These are phyloP conservation scores for Boletus eberwhitei DNA, from an alignment of 768 basidiomycete genomes.

Conservation along the genomic window DNA sequence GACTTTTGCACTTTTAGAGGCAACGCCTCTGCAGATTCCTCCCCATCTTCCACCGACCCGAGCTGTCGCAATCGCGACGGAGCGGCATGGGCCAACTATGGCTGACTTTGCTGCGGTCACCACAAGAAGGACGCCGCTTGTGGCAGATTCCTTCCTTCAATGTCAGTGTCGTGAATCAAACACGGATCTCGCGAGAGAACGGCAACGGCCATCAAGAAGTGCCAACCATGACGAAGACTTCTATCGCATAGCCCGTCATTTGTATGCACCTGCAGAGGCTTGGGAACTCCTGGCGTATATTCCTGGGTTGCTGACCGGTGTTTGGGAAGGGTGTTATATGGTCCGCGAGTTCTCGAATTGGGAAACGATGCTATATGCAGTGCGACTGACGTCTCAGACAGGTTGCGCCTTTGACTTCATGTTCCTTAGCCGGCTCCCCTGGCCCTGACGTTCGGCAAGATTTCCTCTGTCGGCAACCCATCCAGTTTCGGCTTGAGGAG, in stretches of 20 bases:
- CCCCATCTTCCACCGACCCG: constrained; percentile 50
- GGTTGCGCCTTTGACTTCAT: constrained; percentile 27
- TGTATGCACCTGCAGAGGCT: constrained; percentile 16
- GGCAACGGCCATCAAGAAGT: constrained; percentile 34
- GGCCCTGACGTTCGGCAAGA: constrained; percentile 19
- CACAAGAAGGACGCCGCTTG: constrained; percentile 45
- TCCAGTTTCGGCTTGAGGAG: constrained; percentile 49
- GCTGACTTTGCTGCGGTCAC: constrained; percentile 48
- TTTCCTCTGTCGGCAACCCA: constrained; percentile 45
- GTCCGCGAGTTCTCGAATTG: constrained; percentile 35
- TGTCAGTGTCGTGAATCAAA: constrained; percentile 27
- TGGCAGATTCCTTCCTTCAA: constrained; percentile 41
- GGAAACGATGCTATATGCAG: constrained; percentile 1
- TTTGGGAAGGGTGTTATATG: constrained; percentile 63
- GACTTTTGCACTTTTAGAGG: constrained; percentile 51
- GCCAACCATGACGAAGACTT: constrained; percentile 36
- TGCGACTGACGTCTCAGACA: constrained; percentile 18
- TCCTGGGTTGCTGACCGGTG: constrained; percentile 48
- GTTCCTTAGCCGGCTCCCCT: constrained; percentile 10
- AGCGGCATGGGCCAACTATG: constrained; percentile 49
- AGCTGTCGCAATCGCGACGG: constrained; percentile 40
- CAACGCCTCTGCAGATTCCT: constrained; percentile 41
- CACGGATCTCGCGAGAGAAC: constrained; percentile 31
- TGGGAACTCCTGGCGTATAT: constrained; percentile 32
- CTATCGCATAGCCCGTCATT: constrained; percentile 29